phyloP scores from a whole-genome alignment of 192 early-diverging fungal genomes.

The Gamsiella multidivaricata region DNA sequence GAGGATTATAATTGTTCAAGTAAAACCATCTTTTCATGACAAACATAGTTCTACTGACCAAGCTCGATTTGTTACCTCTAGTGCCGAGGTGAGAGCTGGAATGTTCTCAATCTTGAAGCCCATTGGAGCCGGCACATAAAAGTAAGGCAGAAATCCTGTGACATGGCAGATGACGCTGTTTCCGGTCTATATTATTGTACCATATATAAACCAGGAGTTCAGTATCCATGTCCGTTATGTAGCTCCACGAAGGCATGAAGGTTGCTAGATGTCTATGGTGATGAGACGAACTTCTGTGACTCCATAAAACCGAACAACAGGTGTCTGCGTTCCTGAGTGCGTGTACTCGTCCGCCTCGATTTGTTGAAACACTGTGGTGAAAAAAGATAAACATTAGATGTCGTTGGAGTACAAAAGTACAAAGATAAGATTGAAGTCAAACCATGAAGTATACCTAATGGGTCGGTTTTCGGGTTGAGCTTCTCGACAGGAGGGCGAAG shows the following conservation, averaged over 20 bases:
- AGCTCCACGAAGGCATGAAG: too few species aligned
- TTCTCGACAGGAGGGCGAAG: constrained; percentile 21
- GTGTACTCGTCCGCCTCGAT: constrained; percentile 93
- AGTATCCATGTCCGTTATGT: too few species aligned
- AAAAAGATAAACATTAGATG: neutral
- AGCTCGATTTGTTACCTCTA: constrained; percentile 66
- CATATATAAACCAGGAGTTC: too few species aligned
- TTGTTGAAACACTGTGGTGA: constrained; percentile 88
- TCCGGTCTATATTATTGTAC: constrained; percentile 66
- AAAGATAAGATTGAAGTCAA: constrained; percentile 1
- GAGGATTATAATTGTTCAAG: too few species aligned
- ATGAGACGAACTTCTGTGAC: constrained; percentile 73
- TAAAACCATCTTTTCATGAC: too few species aligned
- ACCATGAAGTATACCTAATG: constrained; percentile 41
- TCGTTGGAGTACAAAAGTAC: too few species aligned
- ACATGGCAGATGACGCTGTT: constrained; percentile 93
- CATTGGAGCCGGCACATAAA: constrained; percentile 92
- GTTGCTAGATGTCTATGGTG: too few species aligned
- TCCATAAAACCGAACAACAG: constrained; percentile 86
- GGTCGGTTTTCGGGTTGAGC: constrained; percentile 49
- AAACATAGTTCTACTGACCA: too few species aligned
- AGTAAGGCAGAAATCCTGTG: constrained; percentile 90
- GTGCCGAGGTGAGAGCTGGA: constrained; percentile 55
- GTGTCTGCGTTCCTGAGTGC: constrained; percentile 57
- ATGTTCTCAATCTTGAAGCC: constrained; percentile 76